A percentile compares a stretch with the other conserved stretches of the same genome.
These are phyloP conservation scores for Aspergillus ochraceus DNA, from an alignment of 2,329 filamentous ascomycete genomes.

Conservation along the genomic window DNA sequence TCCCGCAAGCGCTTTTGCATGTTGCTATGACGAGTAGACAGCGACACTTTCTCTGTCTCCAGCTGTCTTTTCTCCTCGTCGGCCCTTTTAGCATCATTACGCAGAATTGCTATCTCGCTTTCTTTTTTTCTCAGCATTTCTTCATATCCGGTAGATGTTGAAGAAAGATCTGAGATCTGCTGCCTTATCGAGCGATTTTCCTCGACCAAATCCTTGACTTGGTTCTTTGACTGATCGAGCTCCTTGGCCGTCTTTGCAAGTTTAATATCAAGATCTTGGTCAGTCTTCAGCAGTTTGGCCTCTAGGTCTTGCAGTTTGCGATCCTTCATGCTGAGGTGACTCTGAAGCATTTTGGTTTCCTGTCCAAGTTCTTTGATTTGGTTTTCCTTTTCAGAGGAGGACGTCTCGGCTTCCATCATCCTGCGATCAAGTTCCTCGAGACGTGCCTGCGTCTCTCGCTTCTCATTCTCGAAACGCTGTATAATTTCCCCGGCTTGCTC, in stretches of 20 bases:
- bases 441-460: constrained; percentile 68
- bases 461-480: constrained; percentile 80
- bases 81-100: constrained; percentile 78
- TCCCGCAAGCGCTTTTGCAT: constrained; percentile 75
- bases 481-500: constrained; percentile 92
- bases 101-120: constrained; percentile 82
- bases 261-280: constrained; percentile 88
- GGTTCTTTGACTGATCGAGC: constrained; percentile 68
- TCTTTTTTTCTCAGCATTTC: constrained; percentile 92
- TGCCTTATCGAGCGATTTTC: constrained; percentile 83
- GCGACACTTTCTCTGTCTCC: constrained; percentile 72
- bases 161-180: constrained; percentile 81
- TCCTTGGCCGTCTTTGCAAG: constrained; percentile 77
- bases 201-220: constrained; percentile 72
- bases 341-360: constrained; percentile 88
- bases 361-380: constrained; percentile 76
- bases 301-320: constrained; percentile 88
- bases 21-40: constrained; percentile 76
- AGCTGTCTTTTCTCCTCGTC: constrained; percentile 77
- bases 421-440: constrained; percentile 69
- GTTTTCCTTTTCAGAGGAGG: constrained; percentile 70
- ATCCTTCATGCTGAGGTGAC: constrained; percentile 84
- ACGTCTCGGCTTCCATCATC: constrained; percentile 68
- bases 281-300: constrained; percentile 74
- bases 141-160: constrained; percentile 92